A percentile compares a stretch with the other conserved stretches of the same genome.
Evolutionary conservation across 257 asterid genomes (phyloP).

Genomic region (Solanum etuberosum): DNA sequence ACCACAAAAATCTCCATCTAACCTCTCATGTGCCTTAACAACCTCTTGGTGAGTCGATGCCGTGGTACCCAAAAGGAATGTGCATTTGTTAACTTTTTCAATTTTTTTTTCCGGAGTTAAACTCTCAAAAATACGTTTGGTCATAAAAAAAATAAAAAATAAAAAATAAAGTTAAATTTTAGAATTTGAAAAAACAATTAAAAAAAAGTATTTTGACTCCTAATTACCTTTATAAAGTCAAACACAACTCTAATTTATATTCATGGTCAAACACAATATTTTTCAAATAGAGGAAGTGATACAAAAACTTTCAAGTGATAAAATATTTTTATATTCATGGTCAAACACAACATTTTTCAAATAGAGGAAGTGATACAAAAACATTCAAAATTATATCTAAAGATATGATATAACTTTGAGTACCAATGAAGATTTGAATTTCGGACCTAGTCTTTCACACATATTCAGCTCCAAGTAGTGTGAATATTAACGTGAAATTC

Average conservation of each 20-base stretch:
- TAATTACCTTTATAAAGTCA: neutral
- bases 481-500: neutral
- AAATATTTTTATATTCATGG: neutral
- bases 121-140: fast-evolving
- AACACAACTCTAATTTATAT: neutral
- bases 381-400: neutral
- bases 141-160: fast-evolving
- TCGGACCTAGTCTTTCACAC: neutral
- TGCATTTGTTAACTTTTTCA: neutral
- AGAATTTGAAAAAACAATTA: too few relatives aligned
- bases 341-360: neutral
- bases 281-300: too few relatives aligned
- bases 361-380: neutral
- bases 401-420: neutral
- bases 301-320: too few relatives aligned
- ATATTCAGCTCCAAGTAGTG: neutral
- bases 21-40: neutral
- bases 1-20: neutral
- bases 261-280: neutral
- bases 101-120: too few relatives aligned
- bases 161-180: too few relatives aligned
- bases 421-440: neutral
- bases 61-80: neutral
- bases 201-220: neutral
- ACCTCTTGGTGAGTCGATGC: neutral